Percentiles rank a stretch among this genome's conserved stretches.
These are phyloP conservation scores for Cytospora piceae DNA, from an alignment of 2,329 filamentous ascomycete species.

Conservation along the genomic window DNA sequence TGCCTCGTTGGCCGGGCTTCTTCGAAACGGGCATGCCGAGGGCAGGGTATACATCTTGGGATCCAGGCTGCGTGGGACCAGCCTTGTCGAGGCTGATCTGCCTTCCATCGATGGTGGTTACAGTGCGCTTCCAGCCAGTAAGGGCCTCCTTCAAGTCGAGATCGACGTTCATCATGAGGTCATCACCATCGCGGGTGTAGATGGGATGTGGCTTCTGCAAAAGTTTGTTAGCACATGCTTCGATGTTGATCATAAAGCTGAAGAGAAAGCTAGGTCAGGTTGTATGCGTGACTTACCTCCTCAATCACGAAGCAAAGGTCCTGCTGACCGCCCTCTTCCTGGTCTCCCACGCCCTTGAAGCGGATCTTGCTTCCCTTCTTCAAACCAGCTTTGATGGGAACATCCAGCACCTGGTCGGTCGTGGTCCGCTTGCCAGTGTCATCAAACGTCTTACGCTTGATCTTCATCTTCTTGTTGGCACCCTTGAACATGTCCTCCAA, in stretches of 20 bases:
- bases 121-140: slow-evolving; percentile 90
- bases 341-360: slow-evolving; percentile 95
- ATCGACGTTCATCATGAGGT: slow-evolving; percentile 77
- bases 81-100: slow-evolving; percentile 77
- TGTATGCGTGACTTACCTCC: slow-evolving; percentile 67
- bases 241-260: background rate
- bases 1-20: slow-evolving; percentile 80
- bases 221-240: slow-evolving; percentile 45
- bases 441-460: slow-evolving; percentile 95
- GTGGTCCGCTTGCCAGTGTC: slow-evolving; percentile 80
- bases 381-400: slow-evolving; percentile 92
- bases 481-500: slow-evolving; percentile 90
- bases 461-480: slow-evolving; percentile 95
- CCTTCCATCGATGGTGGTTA: slow-evolving; percentile 91
- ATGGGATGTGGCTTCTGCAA: slow-evolving; percentile 81
- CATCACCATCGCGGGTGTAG: slow-evolving; percentile 86
- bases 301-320: slow-evolving; percentile 94
- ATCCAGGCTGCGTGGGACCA: slow-evolving; percentile 85
- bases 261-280: background rate
- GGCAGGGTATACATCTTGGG: slow-evolving; percentile 78
- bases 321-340: slow-evolving; percentile 93
- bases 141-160: slow-evolving; percentile 91
- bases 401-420: slow-evolving; percentile 88
- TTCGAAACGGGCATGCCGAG: slow-evolving; percentile 96
- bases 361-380: slow-evolving; percentile 99